phyloP scores from a whole-genome alignment of 768 basidiomycete genomes.

The Chalciporus piperatus region DNA sequence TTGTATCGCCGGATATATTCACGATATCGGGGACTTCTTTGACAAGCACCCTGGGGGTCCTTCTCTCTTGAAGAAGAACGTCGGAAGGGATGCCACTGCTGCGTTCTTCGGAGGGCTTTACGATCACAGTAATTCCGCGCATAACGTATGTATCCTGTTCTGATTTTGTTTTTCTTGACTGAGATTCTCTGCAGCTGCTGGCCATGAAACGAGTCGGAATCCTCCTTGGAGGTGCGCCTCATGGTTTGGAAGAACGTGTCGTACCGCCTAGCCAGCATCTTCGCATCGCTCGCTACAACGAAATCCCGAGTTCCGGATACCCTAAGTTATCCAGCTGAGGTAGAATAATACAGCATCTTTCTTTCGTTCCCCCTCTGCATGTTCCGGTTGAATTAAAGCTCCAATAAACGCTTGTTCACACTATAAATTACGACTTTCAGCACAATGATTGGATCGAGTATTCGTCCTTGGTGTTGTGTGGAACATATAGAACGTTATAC shows the following conservation, averaged over 20 bases:
- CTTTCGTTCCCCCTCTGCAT: not conserved
- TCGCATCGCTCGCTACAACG: constrained; percentile 56
- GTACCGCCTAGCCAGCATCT: constrained; percentile 67
- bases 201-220: constrained; percentile 50
- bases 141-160: constrained; percentile 52
- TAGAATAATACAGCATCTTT: not conserved
- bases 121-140: constrained; percentile 79
- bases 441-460: too few species aligned
- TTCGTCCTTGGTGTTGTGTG: too few species aligned
- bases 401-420: too few species aligned
- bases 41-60: constrained; percentile 89
- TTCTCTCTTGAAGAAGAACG: constrained; percentile 73
- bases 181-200: not conserved
- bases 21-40: constrained; percentile 75
- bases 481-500: too few species aligned
- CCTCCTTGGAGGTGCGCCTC: constrained; percentile 44
- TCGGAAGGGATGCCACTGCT: constrained; percentile 86
- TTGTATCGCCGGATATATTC: constrained; percentile 85
- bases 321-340: not conserved
- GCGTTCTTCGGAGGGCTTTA: constrained; percentile 91
- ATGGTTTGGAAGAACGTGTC: constrained; percentile 50
- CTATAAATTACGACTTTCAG: too few species aligned
- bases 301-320: constrained; percentile 39
- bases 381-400: not conserved
- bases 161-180: not conserved